Base-by-base conservation (phyloP, 2,329 filamentous ascomycete genomes). In the Ploettnerulaceae sp. region DNA sequence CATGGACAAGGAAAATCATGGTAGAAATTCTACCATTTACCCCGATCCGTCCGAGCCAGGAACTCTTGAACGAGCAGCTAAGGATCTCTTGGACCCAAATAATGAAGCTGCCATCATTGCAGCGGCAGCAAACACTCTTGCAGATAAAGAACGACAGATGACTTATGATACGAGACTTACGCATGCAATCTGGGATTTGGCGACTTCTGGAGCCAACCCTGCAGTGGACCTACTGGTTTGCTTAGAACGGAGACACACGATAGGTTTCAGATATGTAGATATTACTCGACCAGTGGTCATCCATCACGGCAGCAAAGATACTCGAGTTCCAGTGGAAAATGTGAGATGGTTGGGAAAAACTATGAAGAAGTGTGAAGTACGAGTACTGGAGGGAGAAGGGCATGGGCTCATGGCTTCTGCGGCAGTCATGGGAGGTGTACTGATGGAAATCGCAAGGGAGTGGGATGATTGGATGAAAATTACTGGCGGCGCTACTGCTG, bases 371-470 rank as follows among this genome's bases (percentile, higher is more conserved):
- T 97, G 91, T 65, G 93, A 97, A 65, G 88, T 98, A 11, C 75
- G 91, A 4, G 81, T 97, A 4, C 73, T 98, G 3, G 86, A 95
- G 56, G 89, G 87, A 5, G 91, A 98, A 66, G 89, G 90, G 3
- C 93, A 98, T 63, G 91, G 93, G 0, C 71, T 98, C 18, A 98
- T 98, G 93, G 93, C 93, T 1, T 94, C 85, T 56, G 90, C 93
- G 0, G 73, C 74, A 11, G 91, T 97, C 34, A 98, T 98, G 93
- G 87, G 89, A 33, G 82, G 84, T 15, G 86, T 97, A n/a, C 71
- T 98, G 26, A 91, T 89, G 67, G 93, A 98, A 69, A 95, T 98
- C 61, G 86, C 87, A 42, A 82, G 82, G 56, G 93, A 97, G 65
- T 97, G 91, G 91, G 86, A 90, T 56, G 87, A 91, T 59, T 91